These are phyloP conservation scores for Clavispora santaluciae DNA, from an alignment of 805 yeast genomes.

Conservation along the genomic window DNA sequence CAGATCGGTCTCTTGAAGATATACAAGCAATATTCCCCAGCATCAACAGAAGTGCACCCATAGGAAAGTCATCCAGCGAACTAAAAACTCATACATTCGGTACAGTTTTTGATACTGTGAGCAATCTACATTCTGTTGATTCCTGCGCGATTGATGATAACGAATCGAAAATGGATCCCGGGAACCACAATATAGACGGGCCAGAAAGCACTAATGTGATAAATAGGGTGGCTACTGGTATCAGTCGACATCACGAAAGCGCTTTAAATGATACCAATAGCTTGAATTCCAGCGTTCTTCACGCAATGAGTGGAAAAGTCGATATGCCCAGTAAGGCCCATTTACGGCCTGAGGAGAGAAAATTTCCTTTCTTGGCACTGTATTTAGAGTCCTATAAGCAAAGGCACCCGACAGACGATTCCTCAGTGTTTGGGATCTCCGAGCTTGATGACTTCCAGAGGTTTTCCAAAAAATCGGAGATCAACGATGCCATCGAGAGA, in stretches of 20 bases:
- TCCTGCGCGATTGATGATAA: neutral
- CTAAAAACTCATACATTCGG: neutral
- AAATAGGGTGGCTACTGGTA: no score
- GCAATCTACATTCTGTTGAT: neutral
- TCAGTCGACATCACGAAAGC: neutral
- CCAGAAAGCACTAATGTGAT: no score
- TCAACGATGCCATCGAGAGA: slow-evolving; percentile 28
- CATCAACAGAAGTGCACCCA: neutral
- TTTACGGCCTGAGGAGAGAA: neutral
- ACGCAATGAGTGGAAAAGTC: neutral
- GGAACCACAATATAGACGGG: neutral
- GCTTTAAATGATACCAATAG: neutral
- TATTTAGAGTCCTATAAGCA: slow-evolving; percentile 2
- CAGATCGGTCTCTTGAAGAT: neutral
- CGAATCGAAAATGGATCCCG: neutral
- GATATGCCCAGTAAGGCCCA: neutral
- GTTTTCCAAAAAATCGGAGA: slow-evolving; percentile 30
- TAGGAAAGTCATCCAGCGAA: neutral
- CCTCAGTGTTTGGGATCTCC: slow-evolving; percentile 28
- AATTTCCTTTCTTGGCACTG: slow-evolving; percentile 9
- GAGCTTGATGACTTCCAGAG: slow-evolving; percentile 31
- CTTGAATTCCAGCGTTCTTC: neutral
- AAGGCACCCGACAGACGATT: slow-evolving; percentile 1
- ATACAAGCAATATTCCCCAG: neutral
- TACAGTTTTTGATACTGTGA: neutral